These are phyloP conservation scores for Fusarium subtropicale DNA, from an alignment of 2,329 filamentous ascomycete genomes.

Conservation along the genomic window DNA sequence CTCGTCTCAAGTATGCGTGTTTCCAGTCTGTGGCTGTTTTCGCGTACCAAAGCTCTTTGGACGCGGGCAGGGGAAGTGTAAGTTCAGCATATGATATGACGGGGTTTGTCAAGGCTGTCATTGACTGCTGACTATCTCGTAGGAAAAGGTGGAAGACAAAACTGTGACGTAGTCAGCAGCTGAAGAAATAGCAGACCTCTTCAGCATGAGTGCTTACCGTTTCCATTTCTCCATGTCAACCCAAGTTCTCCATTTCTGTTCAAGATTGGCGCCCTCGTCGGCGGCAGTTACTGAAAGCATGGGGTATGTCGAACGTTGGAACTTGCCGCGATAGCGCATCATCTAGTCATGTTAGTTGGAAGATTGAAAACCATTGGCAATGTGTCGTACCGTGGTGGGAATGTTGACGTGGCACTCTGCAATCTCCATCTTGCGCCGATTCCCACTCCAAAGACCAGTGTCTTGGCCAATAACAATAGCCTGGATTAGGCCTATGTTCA, in stretches of 20 bases:
- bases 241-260: constrained; percentile 75
- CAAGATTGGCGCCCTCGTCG: constrained; percentile 67
- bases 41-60: constrained; percentile 73
- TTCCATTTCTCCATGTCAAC: constrained; percentile 74
- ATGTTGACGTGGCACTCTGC: constrained; percentile 62
- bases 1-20: constrained; percentile 62
- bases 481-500: constrained; percentile 62
- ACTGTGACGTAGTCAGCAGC: constrained; percentile 48
- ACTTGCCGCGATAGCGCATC: constrained; percentile 68
- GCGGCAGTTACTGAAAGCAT: constrained; percentile 61
- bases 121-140: constrained; percentile 74
- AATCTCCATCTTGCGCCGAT: constrained; percentile 67
- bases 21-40: constrained; percentile 74
- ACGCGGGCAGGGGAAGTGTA: constrained; percentile 72
- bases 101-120: constrained; percentile 73
- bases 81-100: constrained; percentile 77
- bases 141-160: constrained; percentile 74
- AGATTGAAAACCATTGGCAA: too few relatives aligned
- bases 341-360: constrained; percentile 53
- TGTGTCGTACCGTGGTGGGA: constrained; percentile 57
- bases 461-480: constrained; percentile 62
- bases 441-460: constrained; percentile 66
- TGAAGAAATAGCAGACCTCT: neutral
- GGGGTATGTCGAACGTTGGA: constrained; percentile 66
- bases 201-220: constrained; percentile 53